A percentile compares a stretch with the other conserved stretches of the same genome.
These are phyloP conservation scores for Irpex lacteus DNA, from an alignment of 1,284 basidiomycete genomes.

Conservation along the genomic window DNA sequence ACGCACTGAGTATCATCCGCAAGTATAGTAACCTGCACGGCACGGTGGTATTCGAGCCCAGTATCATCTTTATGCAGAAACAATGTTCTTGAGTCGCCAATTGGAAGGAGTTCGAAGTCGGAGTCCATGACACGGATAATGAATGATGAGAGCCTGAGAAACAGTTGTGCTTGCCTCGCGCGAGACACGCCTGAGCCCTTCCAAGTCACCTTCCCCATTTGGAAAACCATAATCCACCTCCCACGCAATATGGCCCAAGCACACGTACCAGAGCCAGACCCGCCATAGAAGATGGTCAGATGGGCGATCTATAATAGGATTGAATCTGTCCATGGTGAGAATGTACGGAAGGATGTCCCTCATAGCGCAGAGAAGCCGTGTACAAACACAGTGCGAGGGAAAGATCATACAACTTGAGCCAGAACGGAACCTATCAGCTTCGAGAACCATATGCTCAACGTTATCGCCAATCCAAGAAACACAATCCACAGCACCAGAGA, in stretches of 20 bases:
- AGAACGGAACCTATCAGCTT: background rate
- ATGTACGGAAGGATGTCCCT: background rate
- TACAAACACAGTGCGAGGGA: background rate
- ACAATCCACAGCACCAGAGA: background rate
- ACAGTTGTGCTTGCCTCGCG: background rate
- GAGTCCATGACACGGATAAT: background rate
- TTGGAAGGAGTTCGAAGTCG: conserved; percentile 1
- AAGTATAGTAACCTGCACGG: conserved; percentile 15
- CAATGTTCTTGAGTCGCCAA: conserved; percentile 6
- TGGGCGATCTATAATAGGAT: background rate
- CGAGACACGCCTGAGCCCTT: background rate
- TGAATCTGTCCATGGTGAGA: background rate
- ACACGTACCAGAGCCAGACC: background rate
- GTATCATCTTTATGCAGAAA: conserved; percentile 13
- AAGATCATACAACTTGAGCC: background rate
- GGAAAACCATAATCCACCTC: background rate
- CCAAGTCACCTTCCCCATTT: background rate
- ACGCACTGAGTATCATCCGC: background rate
- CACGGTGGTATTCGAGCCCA: conserved; percentile 2
- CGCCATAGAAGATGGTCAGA: background rate
- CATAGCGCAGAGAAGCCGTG: background rate
- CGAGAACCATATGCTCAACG: background rate
- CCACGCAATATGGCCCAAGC: background rate
- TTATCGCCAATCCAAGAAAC: background rate
- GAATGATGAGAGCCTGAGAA: background rate